Conservation (phyloP, 441 rosid genomes). For the Omphalea diandra region DNA sequence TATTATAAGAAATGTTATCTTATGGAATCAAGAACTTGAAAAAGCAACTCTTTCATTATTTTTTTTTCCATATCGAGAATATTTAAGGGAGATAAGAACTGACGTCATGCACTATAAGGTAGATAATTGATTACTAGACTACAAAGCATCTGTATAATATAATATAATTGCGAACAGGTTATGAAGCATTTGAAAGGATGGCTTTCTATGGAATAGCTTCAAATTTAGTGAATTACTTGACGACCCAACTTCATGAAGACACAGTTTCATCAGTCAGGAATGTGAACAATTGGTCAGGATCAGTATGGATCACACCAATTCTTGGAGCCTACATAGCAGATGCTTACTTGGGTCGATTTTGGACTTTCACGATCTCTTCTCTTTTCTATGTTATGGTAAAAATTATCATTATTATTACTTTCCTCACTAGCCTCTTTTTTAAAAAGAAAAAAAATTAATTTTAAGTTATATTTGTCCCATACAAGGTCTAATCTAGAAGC, state of each 20-base stretch:
- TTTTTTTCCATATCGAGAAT: too few relatives aligned
- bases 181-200: conserved; percentile 96
- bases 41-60: neutral
- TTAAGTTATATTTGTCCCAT: conserved; percentile 8
- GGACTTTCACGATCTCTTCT: conserved; percentile 88
- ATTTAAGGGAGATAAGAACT: too few relatives aligned
- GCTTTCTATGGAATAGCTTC: conserved; percentile 86
- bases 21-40: neutral
- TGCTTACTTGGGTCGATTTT: conserved; percentile 74
- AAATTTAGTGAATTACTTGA: conserved; percentile 75
- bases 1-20: neutral
- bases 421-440: too few relatives aligned
- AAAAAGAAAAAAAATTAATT: too few relatives aligned
- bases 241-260: conserved; percentile 77
- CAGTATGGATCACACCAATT: conserved; percentile 89
- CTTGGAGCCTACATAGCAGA: conserved; percentile 93
- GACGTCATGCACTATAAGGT: too few relatives aligned
- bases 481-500: conserved; percentile 6
- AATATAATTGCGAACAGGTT: conserved; percentile 62
- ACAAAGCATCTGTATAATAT: too few relatives aligned
- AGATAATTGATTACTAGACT: too few relatives aligned
- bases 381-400: conserved; percentile 70
- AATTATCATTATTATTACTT: neutral
- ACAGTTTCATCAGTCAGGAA: conserved; percentile 80
- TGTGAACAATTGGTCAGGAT: conserved; percentile 91